These are phyloP conservation scores for Quillaja saponaria DNA, from an alignment of 306 rosid genomes.

Conservation along the genomic window DNA sequence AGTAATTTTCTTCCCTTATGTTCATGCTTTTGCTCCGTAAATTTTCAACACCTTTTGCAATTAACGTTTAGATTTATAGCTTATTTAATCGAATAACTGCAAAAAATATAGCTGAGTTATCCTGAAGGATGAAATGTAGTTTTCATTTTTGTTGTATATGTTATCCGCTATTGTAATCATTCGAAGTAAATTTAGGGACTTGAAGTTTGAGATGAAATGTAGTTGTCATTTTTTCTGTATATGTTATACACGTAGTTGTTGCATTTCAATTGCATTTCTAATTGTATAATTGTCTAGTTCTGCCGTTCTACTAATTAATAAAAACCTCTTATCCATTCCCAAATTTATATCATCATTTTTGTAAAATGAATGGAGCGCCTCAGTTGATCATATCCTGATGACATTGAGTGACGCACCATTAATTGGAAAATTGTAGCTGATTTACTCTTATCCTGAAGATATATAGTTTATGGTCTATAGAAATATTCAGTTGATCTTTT, in stretches of 20 bases:
- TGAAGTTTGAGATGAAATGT: no score
- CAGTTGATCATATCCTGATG: conserved; percentile 62
- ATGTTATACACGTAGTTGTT: background rate
- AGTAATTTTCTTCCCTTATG: conserved; percentile 33
- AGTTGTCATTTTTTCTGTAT: no score
- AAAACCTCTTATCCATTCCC: no score
- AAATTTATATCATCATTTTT: no score
- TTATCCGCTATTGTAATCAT: no score
- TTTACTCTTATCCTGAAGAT: background rate
- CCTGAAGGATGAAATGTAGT: background rate
- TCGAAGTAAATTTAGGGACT: no score
- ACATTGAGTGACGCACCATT: no score
- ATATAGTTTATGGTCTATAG: no score
- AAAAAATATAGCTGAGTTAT: background rate
- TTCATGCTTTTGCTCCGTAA: background rate
- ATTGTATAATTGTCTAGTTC: conserved; percentile 20
- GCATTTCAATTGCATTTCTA: conserved; percentile 39
- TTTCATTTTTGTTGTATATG: background rate
- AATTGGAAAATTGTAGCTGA: no score
- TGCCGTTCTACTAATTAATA: no score
- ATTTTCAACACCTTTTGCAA: background rate
- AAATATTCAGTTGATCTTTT: no score
- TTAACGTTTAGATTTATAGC: background rate
- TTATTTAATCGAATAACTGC: background rate
- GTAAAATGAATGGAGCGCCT: no score